Evolutionary conservation across 352 stramenopile species (phyloP).

Genomic region (Ophiocytium majus): DNA sequence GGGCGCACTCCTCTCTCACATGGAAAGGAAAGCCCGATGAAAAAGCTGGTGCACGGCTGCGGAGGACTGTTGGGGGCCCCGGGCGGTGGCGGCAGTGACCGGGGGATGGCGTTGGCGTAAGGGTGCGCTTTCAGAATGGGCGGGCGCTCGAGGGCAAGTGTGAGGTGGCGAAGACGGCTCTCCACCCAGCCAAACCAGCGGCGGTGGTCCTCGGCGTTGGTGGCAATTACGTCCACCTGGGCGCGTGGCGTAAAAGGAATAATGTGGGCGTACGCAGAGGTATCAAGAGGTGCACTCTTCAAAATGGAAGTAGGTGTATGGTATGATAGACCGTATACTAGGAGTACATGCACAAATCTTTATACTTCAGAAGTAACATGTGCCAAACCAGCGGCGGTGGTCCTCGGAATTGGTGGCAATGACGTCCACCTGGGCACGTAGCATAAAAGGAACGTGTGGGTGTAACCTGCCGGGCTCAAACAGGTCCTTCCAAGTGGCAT

Average conservation of each 20-base stretch:
- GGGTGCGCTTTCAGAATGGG: conserved; percentile 23
- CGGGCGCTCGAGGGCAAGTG: conserved; percentile 36
- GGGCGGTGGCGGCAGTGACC: not conserved
- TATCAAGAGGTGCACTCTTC: no score
- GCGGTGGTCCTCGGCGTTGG: conserved; percentile 43
- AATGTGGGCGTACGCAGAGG: no score
- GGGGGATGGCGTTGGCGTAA: conserved; percentile 27
- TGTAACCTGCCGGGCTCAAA: no score
- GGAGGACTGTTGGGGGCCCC: not conserved
- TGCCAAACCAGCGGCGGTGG: conserved; percentile 54
- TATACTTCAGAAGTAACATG: no score
- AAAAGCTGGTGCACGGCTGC: conserved; percentile 16
- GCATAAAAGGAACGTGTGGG: no score
- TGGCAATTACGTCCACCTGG: conserved; percentile 47
- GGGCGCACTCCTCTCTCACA: not conserved
- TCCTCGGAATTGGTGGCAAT: conserved; percentile 39
- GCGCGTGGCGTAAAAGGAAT: not conserved
- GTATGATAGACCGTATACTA: no score
- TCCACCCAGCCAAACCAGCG: conserved; percentile 58
- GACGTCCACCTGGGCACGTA: conserved; percentile 36
- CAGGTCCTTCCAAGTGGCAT: not conserved
- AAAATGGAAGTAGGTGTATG: no score
- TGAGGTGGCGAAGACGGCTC: conserved; percentile 36
- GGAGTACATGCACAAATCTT: no score
- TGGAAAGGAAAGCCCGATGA: conserved; percentile 23